These are phyloP conservation scores for Phialophora verrucosa DNA, from an alignment of 2,329 filamentous ascomycete species.

Conservation along the genomic window DNA sequence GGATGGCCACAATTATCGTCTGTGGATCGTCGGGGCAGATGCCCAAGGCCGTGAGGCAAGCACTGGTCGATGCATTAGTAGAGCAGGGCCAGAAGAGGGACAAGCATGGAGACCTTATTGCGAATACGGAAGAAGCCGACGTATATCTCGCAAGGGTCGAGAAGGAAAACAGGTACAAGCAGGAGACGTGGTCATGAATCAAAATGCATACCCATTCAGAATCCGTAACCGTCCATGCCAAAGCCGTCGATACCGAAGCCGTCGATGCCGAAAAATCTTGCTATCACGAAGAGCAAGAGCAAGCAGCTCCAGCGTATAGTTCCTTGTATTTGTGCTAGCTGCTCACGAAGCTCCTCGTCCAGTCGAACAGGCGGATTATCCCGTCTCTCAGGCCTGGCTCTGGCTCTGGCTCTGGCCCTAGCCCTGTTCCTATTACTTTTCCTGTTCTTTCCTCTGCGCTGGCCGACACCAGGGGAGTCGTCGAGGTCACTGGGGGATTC, in stretches of 20 bases:
- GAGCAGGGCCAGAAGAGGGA: slow-evolving; percentile 44
- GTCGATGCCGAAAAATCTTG: not conserved
- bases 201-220: not conserved
- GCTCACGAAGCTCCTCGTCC: not conserved
- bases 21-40: slow-evolving; percentile 69
- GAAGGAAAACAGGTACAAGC: slow-evolving; percentile 66
- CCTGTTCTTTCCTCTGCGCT: not conserved
- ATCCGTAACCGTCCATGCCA: not conserved
- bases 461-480: not conserved
- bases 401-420: not conserved
- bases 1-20: slow-evolving; percentile 59
- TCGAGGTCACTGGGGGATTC: not conserved
- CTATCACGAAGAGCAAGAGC: not conserved
- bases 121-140: slow-evolving; percentile 58
- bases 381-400: not conserved
- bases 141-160: slow-evolving; percentile 63
- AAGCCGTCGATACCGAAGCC: not conserved
- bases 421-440: not conserved
- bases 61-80: slow-evolving; percentile 66
- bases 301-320: not conserved
- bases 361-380: not conserved
- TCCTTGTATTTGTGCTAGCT: not conserved
- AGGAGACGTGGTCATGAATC: slow-evolving; percentile 70
- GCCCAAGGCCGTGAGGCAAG: slow-evolving; percentile 71
- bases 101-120: slow-evolving; percentile 50